phyloP scores from a whole-genome alignment of 805 yeast species.

The Pichia exigua region DNA sequence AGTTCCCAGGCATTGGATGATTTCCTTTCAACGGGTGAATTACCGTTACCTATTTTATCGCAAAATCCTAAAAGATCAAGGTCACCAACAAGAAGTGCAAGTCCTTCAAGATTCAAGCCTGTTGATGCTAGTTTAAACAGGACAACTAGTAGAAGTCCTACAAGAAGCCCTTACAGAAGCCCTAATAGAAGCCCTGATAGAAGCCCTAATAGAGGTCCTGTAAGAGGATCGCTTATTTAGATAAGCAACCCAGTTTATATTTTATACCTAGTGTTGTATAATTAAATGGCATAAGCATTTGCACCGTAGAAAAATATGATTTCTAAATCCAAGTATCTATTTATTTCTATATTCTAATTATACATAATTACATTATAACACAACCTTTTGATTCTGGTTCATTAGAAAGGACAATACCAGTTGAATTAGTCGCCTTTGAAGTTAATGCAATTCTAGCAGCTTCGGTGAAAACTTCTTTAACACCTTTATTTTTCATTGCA shows the following conservation, averaged over 20 bases:
- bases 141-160: not conserved
- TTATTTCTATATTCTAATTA: not conserved
- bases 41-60: slow-evolving; percentile 9
- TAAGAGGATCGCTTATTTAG: not conserved
- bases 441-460: slow-evolving; percentile 95
- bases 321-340: not conserved
- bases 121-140: not conserved
- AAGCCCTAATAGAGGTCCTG: not conserved
- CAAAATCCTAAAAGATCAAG: not conserved
- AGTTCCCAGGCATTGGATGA: slow-evolving; percentile 23
- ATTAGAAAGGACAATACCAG: slow-evolving; percentile 29
- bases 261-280: not conserved
- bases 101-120: slow-evolving; percentile 3
- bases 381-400: not conserved
- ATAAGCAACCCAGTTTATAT: not conserved
- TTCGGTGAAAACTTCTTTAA: slow-evolving; percentile 98
- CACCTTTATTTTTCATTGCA: slow-evolving; percentile 94
- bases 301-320: not conserved
- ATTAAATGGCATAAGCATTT: not conserved
- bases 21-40: slow-evolving; percentile 20
- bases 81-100: slow-evolving; percentile 4
- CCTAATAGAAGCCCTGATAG: slow-evolving; percentile 4
- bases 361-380: not conserved
- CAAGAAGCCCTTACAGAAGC: slow-evolving; percentile 5
- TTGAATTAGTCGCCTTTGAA: slow-evolving; percentile 24